Conservation (phyloP, 352 stramenopile genomes). For the Phytophthora pisi region DNA sequence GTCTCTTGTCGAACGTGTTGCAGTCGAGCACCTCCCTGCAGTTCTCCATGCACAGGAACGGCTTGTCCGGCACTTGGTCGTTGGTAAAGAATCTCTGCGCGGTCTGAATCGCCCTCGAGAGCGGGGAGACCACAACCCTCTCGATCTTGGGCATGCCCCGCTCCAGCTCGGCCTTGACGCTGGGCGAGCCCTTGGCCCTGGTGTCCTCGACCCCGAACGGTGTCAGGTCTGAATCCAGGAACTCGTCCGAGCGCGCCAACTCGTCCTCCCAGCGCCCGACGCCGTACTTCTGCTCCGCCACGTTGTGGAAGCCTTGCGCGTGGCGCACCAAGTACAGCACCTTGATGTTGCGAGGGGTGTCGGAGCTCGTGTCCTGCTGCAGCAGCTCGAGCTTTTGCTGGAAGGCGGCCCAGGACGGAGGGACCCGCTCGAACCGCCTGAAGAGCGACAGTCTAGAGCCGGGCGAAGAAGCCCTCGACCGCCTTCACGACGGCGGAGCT, state of each 20-base stretch:
- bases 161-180: constrained; percentile 43
- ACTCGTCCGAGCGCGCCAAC: constrained; percentile 56
- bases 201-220: constrained; percentile 57
- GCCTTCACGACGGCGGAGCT: constrained; percentile 8
- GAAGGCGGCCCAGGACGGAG: constrained; percentile 30
- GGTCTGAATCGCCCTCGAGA: constrained; percentile 73
- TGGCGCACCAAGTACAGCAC: constrained; percentile 81
- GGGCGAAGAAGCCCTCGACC: constrained; percentile 21
- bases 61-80: constrained; percentile 32
- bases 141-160: constrained; percentile 68
- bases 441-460: constrained; percentile 23
- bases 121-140: constrained; percentile 68
- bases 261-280: constrained; percentile 61
- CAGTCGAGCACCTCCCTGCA: constrained; percentile 71
- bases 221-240: constrained; percentile 67
- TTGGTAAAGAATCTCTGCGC: constrained; percentile 57
- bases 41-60: constrained; percentile 61
- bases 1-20: constrained; percentile 73
- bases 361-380: constrained; percentile 3
- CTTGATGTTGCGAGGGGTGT: constrained; percentile 38
- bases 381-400: background rate
- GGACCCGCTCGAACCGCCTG: constrained; percentile 32
- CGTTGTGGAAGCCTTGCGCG: constrained; percentile 70
- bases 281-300: constrained; percentile 53
- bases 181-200: constrained; percentile 38